Evolutionary conservation across 176 grass and related monocot species (phyloP), one percentile per base, ranked within the genome.

Genomic region (Dactylis glomerata): DNA sequence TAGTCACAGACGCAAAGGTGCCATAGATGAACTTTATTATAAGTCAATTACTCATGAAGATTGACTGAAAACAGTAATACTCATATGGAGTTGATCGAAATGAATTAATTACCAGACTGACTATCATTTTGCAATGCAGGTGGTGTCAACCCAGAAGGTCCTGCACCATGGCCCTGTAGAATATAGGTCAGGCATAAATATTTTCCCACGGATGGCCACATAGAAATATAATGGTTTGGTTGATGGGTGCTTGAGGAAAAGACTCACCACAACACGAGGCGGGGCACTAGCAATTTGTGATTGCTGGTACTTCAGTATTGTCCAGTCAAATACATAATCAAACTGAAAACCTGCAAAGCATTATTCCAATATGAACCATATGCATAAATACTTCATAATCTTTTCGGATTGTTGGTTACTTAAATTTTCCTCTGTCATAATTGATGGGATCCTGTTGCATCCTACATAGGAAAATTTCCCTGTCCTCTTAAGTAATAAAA

Each of bases 311-410:
- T 96, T 99, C 75, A 99, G 76, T 88, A 99, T 92, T 38, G 92
- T 99, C 97, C 97, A 99, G 84, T 99, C 97, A 89, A 99, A 99
- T 19, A 96, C 93, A 73, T 96, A 99, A 63, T 99, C 97, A 87
- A 96, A 96, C 86, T 99, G 97, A 94, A 99, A 99, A 77, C 95
- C 95, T 98, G 83, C 45, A 90, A 78, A 82, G 72, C 31, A 86
- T 32, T 74, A 81, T 74, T 82, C 45, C 55, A 73, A 74, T 52
- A 84, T 55, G 11, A 82, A 27, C 24, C 24, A 68, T 13, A 7
- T 7, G 62, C 33, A 33, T 77, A 9, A 6, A 78, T 69, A 22
- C 2, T 78, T 85, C 9, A 31, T 13, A 76, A 84, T 65, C 30
- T 1, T 65, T 65, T 26, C 19, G 2, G 30, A 37, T 75, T 13